Percentiles rank a stretch among this genome's conserved stretches.
These are phyloP conservation scores for Volvox reticuliferus DNA, from an alignment of 139 green algal species.

Conservation along the genomic window DNA sequence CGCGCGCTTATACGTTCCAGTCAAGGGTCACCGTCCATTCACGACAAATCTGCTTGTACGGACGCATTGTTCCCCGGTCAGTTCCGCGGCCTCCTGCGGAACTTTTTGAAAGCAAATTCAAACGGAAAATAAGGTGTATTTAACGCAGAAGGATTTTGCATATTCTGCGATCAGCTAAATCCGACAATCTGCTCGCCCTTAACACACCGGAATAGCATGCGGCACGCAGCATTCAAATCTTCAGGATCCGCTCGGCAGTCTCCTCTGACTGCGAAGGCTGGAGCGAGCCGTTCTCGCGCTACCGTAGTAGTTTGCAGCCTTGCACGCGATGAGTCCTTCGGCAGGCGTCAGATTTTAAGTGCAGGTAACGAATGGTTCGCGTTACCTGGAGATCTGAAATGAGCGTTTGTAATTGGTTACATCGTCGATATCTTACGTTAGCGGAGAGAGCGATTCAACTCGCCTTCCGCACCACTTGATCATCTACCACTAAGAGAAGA, in stretches of 20 bases:
- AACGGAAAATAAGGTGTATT: no score
- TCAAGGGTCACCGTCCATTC: background rate
- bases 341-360: slow-evolving; percentile 18
- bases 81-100: no score
- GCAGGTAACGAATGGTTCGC: background rate
- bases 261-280: background rate
- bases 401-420: no score
- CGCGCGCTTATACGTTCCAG: background rate
- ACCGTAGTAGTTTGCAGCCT: background rate
- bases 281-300: background rate
- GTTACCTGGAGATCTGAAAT: no score
- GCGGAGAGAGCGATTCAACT: no score
- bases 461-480: no score
- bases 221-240: slow-evolving; percentile 14
- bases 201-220: background rate
- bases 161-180: background rate
- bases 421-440: no score
- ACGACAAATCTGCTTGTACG: slow-evolving; percentile 14
- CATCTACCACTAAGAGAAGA: no score
- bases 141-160: no score
- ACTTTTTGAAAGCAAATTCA: no score
- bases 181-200: background rate
- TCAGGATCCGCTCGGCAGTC: background rate
- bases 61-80: no score
- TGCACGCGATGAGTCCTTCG: background rate